A percentile compares a stretch with the other conserved stretches of the same genome.
Evolutionary conservation across 2,329 filamentous ascomycete species (phyloP).

Genomic region (Pleoardoris graminearum): DNA sequence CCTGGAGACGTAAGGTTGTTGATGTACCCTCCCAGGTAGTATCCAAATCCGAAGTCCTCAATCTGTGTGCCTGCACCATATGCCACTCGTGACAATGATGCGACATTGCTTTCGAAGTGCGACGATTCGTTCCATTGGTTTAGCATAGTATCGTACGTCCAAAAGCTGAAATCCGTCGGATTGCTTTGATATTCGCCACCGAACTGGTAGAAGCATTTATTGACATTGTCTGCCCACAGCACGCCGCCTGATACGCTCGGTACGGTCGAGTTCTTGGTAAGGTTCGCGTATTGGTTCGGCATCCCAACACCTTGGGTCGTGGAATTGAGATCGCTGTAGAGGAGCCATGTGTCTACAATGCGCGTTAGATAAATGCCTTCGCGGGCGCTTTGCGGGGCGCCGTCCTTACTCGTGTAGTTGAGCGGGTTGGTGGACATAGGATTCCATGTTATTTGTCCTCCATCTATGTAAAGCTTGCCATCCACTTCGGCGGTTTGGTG

Average conservation of each 20-base stretch:
- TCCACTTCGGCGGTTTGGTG: conserved; percentile 66
- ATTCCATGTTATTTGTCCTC: conserved; percentile 61
- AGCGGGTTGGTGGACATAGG: conserved; percentile 52
- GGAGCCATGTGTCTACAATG: conserved; percentile 55
- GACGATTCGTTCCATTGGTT: conserved; percentile 61
- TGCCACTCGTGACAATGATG: conserved; percentile 52
- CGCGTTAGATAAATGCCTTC: conserved; percentile 15
- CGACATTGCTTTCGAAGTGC: conserved; percentile 25
- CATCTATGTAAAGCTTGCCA: conserved; percentile 64
- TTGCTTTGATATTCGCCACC: conserved; percentile 58
- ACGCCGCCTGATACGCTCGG: conserved; percentile 55
- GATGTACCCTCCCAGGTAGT: conserved; percentile 66
- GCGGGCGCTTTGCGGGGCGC: conserved; percentile 12
- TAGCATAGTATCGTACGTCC: conserved; percentile 61
- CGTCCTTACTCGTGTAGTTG: conserved; percentile 66
- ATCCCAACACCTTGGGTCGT: conserved; percentile 44
- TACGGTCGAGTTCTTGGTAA: conserved; percentile 63
- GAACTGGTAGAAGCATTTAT: conserved; percentile 66
- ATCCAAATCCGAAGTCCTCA: conserved; percentile 59
- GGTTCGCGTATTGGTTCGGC: conserved; percentile 60
- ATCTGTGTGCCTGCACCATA: conserved; percentile 62
- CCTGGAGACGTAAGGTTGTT: conserved; percentile 57
- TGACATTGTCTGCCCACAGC: conserved; percentile 64
- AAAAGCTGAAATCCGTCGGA: conserved; percentile 56
- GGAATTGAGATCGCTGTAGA: conserved; percentile 61